A percentile compares a stretch with the other conserved stretches of the same genome.
Conservation (phyloP, 2,329 filamentous ascomycete species). For the Colletotrichum sp. region DNA sequence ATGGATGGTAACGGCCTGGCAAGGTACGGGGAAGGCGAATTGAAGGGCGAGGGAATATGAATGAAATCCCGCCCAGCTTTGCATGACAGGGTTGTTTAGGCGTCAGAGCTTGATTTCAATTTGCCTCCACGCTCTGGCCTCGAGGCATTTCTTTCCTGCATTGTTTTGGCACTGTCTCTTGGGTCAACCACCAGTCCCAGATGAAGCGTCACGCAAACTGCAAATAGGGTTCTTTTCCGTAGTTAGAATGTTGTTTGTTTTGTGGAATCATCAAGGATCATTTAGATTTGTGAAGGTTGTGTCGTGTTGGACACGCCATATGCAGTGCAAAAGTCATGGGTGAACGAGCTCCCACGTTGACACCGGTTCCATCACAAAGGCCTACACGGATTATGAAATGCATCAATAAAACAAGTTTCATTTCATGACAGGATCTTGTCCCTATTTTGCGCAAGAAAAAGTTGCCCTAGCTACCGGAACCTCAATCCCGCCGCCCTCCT, state of each 20-base stretch:
- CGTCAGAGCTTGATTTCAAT: slow-evolving; percentile 17
- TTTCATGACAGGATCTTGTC: slow-evolving; percentile 12
- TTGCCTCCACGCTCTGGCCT: slow-evolving; percentile 12
- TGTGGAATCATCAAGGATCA: not conserved
- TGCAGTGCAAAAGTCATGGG: not conserved
- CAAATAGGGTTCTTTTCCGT: not conserved
- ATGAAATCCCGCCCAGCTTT: slow-evolving; percentile 10
- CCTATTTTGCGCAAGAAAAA: slow-evolving; percentile 10
- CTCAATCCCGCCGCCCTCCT: not conserved
- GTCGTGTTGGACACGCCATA: not conserved
- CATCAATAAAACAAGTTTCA: not conserved
- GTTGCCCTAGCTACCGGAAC: not conserved
- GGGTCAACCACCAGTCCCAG: not conserved
- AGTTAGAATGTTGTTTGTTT: slow-evolving; percentile 19
- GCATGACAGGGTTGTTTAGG: slow-evolving; percentile 24
- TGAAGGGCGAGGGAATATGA: not conserved
- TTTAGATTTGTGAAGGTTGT: not conserved
- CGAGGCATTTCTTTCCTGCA: slow-evolving; percentile 9
- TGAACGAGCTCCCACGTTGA: not conserved
- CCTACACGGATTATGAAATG: not conserved
- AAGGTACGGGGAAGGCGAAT: slow-evolving; percentile 7
- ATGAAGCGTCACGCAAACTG: not conserved
- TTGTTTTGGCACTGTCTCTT: slow-evolving; percentile 6
- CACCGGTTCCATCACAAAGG: not conserved
- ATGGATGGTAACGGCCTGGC: slow-evolving; percentile 11